Evolutionary conservation across 169 alveolate genomes (phyloP).

Genomic region (Eimeria tenella): DNA sequence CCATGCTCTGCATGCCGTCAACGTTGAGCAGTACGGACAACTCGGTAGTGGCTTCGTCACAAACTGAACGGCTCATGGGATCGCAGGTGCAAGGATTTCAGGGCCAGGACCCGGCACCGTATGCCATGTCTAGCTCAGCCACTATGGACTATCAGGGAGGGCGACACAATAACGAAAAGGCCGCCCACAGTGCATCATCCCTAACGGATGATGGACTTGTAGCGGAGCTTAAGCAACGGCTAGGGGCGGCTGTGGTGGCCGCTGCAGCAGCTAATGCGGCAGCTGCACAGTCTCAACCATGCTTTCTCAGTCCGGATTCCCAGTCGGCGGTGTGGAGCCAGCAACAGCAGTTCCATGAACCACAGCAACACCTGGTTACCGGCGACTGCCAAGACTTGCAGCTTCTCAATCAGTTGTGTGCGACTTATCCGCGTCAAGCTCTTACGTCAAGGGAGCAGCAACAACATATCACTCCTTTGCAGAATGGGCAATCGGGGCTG

Average conservation of each 20-base stretch:
- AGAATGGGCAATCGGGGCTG: constrained; percentile 6
- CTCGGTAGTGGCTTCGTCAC: constrained; percentile 8
- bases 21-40: constrained; percentile 41
- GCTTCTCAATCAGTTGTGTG: constrained; percentile 36
- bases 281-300: constrained; percentile 13
- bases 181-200: background rate
- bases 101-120: constrained; percentile 3
- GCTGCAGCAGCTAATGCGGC: constrained; percentile 54
- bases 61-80: constrained; percentile 6
- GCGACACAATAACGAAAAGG: background rate
- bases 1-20: constrained; percentile 60
- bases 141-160: background rate
- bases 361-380: constrained; percentile 14
- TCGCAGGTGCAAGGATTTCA: constrained; percentile 22
- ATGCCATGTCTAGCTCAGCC: constrained; percentile 8
- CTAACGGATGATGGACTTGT: constrained; percentile 49
- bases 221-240: constrained; percentile 58
- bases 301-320: background rate
- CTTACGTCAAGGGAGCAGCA: background rate
- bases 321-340: constrained; percentile 14
- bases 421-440: constrained; percentile 9
- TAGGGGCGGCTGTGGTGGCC: constrained; percentile 48
- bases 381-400: constrained; percentile 29
- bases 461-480: background rate
- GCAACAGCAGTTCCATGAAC: constrained; percentile 18